Evolutionary conservation across 2,329 filamentous ascomycete genomes (phyloP).

Genomic region (Ceratocystis albifundus): DNA sequence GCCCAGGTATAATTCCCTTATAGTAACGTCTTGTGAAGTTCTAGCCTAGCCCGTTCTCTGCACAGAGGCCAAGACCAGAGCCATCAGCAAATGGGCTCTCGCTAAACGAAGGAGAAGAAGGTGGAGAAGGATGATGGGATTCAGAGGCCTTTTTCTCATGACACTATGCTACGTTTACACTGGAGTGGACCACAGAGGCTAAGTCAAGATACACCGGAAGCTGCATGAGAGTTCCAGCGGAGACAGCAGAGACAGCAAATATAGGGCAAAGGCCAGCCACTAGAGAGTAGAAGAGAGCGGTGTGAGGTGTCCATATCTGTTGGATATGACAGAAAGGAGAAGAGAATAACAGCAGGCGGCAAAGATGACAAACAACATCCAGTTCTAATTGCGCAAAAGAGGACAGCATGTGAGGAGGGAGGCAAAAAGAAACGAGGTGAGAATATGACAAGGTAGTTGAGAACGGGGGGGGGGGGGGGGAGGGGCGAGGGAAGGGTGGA

Average conservation of each 20-base stretch:
- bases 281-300: neutral
- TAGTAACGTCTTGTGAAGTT: neutral
- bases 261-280: neutral
- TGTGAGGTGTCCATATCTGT: neutral
- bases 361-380: neutral
- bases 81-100: too few species aligned
- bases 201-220: neutral
- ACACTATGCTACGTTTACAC: neutral
- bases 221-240: neutral
- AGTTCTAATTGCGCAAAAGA: neutral
- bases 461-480: neutral
- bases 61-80: neutral
- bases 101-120: neutral
- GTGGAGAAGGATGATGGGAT: neutral
- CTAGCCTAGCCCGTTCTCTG: neutral
- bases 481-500: neutral
- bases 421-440: neutral
- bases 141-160: neutral
- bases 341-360: neutral
- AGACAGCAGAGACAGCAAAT: neutral
- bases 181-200: neutral
- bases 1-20: neutral
- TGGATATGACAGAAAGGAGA: neutral
- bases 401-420: neutral
- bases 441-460: neutral